Percentiles rank a stretch among this genome's conserved stretches.
These are phyloP conservation scores for Myotisia sp. DNA, from an alignment of 2,329 filamentous ascomycete genomes.

Conservation along the genomic window DNA sequence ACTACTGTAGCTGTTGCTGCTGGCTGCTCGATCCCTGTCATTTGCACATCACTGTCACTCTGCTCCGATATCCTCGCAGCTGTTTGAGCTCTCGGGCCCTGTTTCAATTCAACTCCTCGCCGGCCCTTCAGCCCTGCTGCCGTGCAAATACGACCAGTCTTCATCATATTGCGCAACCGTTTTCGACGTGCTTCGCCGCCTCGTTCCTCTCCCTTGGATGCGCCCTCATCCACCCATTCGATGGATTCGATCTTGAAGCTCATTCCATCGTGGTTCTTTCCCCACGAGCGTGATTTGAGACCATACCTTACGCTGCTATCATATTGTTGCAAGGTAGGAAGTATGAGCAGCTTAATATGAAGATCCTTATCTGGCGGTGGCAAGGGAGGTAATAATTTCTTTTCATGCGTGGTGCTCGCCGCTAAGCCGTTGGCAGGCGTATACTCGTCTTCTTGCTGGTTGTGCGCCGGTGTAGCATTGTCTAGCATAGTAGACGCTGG, in stretches of 20 bases:
- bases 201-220: conserved; percentile 33
- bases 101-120: conserved; percentile 7
- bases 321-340: conserved; percentile 68
- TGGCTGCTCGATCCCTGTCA: neutral
- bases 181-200: conserved; percentile 35
- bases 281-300: conserved; percentile 68
- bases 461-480: neutral
- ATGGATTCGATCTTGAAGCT: conserved; percentile 74
- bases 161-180: conserved; percentile 33
- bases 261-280: conserved; percentile 64
- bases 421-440: conserved; percentile 2
- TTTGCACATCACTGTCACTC: neutral
- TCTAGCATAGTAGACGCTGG: neutral
- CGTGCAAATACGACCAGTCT: conserved; percentile 29
- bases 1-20: neutral
- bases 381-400: conserved; percentile 22
- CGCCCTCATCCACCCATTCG: conserved; percentile 68
- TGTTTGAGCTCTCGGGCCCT: too few relatives aligned
- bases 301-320: conserved; percentile 61
- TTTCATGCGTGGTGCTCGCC: conserved; percentile 13
- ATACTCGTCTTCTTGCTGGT: conserved; percentile 4
- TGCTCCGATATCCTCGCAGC: neutral
- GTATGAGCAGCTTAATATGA: conserved; percentile 71
- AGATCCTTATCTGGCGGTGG: conserved; percentile 59
- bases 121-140: conserved; percentile 16